phyloP scores from a whole-genome alignment of 1,284 basidiomycete species.

The Termitomyces sp. region DNA sequence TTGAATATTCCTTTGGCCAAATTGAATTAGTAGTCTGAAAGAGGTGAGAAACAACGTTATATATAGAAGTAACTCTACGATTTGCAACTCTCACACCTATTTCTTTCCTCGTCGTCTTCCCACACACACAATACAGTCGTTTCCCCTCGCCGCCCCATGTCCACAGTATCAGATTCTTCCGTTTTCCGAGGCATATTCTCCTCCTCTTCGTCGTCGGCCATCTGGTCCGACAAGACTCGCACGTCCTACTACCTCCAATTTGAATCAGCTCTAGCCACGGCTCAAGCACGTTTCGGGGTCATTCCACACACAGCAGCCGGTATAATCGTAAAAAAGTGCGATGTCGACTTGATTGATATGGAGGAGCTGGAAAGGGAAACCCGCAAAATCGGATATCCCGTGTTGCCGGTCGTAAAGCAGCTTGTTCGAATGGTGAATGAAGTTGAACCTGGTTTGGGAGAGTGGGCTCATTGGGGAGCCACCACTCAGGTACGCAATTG shows the following conservation, averaged over 20 bases:
- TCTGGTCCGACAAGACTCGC: conserved; percentile 38
- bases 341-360: conserved; percentile 34
- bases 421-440: conserved; percentile 34
- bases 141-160: conserved; percentile 16
- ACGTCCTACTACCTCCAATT: conserved; percentile 36
- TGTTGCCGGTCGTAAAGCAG: conserved; percentile 38
- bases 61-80: too few relatives aligned
- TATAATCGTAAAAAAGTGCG: conserved; percentile 30
- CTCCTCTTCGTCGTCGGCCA: conserved; percentile 28
- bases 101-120: too few relatives aligned
- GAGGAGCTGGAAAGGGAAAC: conserved; percentile 34
- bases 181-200: conserved; percentile 39
- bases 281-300: conserved; percentile 33
- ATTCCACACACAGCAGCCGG: conserved; percentile 35
- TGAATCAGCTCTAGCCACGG: conserved; percentile 34
- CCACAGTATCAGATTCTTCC: conserved; percentile 28
- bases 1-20: too few relatives aligned
- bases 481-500: conserved; percentile 37
- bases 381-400: conserved; percentile 38
- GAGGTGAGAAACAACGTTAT: too few relatives aligned
- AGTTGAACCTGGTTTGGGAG: conserved; percentile 32
- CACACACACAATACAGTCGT: too few relatives aligned
- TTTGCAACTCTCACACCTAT: too few relatives aligned
- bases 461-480: conserved; percentile 43
- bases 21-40: too few relatives aligned